These are phyloP conservation scores for Pseudogymnoascus destructans DNA, from an alignment of 2,329 filamentous ascomycete species.

Conservation along the genomic window DNA sequence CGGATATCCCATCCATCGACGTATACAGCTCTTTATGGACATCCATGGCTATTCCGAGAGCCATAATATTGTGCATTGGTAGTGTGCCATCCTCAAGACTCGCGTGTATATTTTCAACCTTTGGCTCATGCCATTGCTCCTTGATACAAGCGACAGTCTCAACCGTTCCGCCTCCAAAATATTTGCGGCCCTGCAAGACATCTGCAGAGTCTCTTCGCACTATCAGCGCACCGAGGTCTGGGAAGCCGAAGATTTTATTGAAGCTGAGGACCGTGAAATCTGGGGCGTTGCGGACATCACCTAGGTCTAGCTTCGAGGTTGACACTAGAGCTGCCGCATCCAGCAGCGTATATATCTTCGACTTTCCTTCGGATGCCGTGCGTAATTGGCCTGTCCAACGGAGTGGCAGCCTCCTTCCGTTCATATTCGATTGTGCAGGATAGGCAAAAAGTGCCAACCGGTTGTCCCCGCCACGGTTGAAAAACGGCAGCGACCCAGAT, in stretches of 20 bases:
- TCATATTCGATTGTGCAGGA: constrained; percentile 87
- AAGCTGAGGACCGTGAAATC: constrained; percentile 84
- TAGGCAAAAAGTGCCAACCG: constrained; percentile 55
- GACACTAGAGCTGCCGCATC: constrained; percentile 75
- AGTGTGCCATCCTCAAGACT: constrained; percentile 83
- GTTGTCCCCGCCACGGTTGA: constrained; percentile 17
- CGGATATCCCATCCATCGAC: constrained; percentile 54
- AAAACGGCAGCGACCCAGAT: constrained; percentile 26
- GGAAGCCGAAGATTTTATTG: constrained; percentile 97
- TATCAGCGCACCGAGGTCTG: constrained; percentile 75
- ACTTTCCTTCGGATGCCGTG: constrained; percentile 15
- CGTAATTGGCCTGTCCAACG: constrained; percentile 48
- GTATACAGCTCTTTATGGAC: constrained; percentile 58
- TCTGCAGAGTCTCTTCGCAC: constrained; percentile 58
- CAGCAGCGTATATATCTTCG: constrained; percentile 51
- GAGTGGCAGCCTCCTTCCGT: constrained; percentile 62
- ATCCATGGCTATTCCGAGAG: constrained; percentile 60
- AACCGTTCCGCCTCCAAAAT: constrained; percentile 91
- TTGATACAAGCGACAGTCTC: constrained; percentile 72
- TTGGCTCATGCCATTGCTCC: constrained; percentile 72
- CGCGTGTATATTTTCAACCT: constrained; percentile 60
- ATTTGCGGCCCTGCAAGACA: constrained; percentile 54
- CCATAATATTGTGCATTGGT: constrained; percentile 81
- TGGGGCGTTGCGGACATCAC: constrained; percentile 46
- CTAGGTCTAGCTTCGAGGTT: constrained; percentile 63